Conservation (phyloP, 306 rosid genomes). For the Cucumis sativus region DNA sequence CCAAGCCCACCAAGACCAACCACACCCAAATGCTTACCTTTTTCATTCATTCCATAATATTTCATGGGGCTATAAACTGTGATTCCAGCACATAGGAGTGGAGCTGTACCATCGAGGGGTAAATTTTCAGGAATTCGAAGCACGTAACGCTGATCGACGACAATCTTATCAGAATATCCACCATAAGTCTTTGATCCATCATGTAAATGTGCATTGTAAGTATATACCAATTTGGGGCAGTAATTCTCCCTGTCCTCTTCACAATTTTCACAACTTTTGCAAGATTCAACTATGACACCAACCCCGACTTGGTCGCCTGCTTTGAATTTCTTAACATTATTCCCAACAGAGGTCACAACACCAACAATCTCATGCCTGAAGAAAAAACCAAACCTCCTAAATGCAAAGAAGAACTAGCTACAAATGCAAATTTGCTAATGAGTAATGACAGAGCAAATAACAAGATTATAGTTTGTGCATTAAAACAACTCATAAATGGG, state of each 20-base stretch:
- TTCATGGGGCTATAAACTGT: constrained; percentile 87
- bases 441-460: background rate
- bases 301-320: constrained; percentile 84
- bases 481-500: background rate
- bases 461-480: background rate
- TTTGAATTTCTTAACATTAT: constrained; percentile 49
- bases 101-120: constrained; percentile 80
- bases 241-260: constrained; percentile 66
- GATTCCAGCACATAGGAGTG: constrained; percentile 86
- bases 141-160: constrained; percentile 62
- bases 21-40: constrained; percentile 86
- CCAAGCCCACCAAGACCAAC: constrained; percentile 96
- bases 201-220: constrained; percentile 37
- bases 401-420: background rate
- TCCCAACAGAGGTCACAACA: constrained; percentile 51
- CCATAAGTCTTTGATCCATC: constrained; percentile 60
- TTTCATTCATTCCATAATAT: constrained; percentile 77
- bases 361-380: constrained; percentile 89
- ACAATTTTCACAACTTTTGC: constrained; percentile 62
- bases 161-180: constrained; percentile 65
- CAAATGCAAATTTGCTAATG: background rate
- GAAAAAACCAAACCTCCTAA: background rate
- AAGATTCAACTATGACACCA: constrained; percentile 75
- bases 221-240: constrained; percentile 41
- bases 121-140: constrained; percentile 56